Evolutionary conservation across 352 stramenopile genomes (phyloP), one percentile per base, ranked within the genome.

Genomic region (Phytophthora tentaculata): DNA sequence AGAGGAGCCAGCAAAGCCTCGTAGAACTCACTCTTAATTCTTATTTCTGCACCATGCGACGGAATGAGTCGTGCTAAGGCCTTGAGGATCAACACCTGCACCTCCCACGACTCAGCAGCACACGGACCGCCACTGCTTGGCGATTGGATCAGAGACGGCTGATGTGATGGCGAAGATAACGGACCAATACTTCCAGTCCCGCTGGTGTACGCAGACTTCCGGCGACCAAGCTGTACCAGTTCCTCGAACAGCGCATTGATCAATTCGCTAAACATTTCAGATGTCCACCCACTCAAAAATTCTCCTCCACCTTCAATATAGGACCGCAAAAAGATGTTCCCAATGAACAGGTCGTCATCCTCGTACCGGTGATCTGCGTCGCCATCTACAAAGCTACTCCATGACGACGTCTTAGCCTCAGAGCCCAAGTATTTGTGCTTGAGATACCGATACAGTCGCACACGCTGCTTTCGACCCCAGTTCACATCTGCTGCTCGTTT

Each of bases 51-150:
- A 68, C 83, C 89, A 59, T 84, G 71, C 3, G 75, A 79, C 23
- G 82, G 82, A 23, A 95, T 58, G 10, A 96, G 69, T 32, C 79
- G 73, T 28, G 83, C 74, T 16, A 96, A 71, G 9, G 88, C 86
- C 52, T 89, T 91, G 1, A 95, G 57, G 14, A 94, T 90, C 35
- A 96, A 69, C 19, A 94, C 84, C 71, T 96, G 88, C 16, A 92
- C 63, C 45, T 94, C 80, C 81, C 80, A 93, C 0, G 86, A 82
- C 60, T 96, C 83, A 3, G 73, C 52, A 57, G 67, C 61, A 70
- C 61, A 75, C n/a, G 57, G 64, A 16, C 41, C 26, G n/a, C 57
- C 54, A 56, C 54, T 73, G 22, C 59, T 68, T 51, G 29, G 59
- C 20, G 58, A 63, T 35, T 67, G 28, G 10, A 41, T 64, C n/a